Evolutionary conservation across 1,284 basidiomycete species (phyloP).

Genomic region (Prillingera fragicola): DNA sequence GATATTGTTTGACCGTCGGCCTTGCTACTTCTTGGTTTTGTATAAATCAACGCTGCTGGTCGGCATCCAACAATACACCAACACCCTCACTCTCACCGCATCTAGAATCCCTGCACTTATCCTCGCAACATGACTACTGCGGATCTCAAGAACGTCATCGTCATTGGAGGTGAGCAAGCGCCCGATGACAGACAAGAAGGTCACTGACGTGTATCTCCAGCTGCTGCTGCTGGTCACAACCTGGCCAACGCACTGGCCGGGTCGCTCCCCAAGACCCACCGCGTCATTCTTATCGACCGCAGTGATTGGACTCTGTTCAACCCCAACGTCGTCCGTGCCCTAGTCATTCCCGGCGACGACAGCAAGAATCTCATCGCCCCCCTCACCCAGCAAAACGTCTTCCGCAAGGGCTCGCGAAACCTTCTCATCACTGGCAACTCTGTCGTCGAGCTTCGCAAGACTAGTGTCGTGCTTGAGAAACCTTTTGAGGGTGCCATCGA

Average conservation of each 20-base stretch:
- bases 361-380: constrained; percentile 35
- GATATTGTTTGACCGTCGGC: too few relatives aligned
- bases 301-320: constrained; percentile 45
- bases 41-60: too few relatives aligned
- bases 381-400: constrained; percentile 36
- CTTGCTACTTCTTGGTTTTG: too few relatives aligned
- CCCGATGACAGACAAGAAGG: background rate
- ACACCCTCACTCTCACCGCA: too few relatives aligned
- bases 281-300: constrained; percentile 50
- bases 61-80: too few relatives aligned
- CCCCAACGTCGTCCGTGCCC: constrained; percentile 45
- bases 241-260: constrained; percentile 40
- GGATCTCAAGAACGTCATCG: constrained; percentile 34
- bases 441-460: constrained; percentile 41
- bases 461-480: constrained; percentile 39
- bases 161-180: constrained; percentile 35
- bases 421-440: constrained; percentile 36
- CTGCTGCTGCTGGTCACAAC: constrained; percentile 36
- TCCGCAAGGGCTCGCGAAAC: constrained; percentile 32
- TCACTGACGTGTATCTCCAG: constrained; percentile 21
- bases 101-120: background rate
- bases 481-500: constrained; percentile 41
- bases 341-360: constrained; percentile 48
- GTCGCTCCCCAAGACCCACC: constrained; percentile 43
- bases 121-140: background rate